Conservation (phyloP, 805 yeast species). For the Lipomyces orientalis region DNA sequence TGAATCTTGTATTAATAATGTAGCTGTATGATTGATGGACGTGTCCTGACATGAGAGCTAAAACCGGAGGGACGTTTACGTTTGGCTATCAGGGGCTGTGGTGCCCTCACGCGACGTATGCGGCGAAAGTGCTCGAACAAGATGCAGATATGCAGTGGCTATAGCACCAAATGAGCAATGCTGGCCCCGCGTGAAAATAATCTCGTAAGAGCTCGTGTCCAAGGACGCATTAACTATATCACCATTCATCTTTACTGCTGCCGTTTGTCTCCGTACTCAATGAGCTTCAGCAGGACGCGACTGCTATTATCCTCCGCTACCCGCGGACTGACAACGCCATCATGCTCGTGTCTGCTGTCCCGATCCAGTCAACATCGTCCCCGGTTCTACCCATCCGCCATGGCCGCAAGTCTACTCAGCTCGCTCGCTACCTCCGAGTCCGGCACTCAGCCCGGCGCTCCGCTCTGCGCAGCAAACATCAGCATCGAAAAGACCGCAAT, state of each 20-base stretch:
- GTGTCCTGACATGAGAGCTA: no score
- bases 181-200: no score
- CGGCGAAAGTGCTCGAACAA: not conserved
- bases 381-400: not conserved
- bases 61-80: no score
- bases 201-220: no score
- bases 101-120: not conserved
- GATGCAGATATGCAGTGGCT: not conserved
- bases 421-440: conserved; percentile 12
- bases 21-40: not conserved
- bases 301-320: not conserved
- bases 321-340: not conserved
- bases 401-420: not conserved
- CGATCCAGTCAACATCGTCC: not conserved
- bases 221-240: not conserved
- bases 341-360: not conserved
- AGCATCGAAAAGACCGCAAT: conserved; percentile 52
- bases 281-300: not conserved
- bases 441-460: conserved; percentile 18
- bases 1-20: not conserved
- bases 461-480: conserved; percentile 56
- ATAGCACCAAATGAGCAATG: not conserved
- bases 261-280: not conserved
- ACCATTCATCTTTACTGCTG: not conserved
- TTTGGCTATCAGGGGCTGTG: not conserved